Conservation (phyloP, 1,284 basidiomycete species). For the Cystobasidium slooffiae region DNA sequence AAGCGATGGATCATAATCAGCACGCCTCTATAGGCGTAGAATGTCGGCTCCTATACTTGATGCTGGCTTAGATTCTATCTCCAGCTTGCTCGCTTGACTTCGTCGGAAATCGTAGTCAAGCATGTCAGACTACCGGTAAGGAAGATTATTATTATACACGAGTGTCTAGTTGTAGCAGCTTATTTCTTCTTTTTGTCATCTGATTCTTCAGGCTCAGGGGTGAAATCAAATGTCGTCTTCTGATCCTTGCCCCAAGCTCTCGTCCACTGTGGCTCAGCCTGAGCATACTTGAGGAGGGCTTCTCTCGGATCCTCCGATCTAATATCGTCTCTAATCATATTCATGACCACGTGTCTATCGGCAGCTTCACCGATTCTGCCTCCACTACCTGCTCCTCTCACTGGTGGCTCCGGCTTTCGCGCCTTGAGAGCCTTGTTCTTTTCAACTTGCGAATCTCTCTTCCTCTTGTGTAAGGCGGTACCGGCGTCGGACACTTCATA, state of each 20-base stretch:
- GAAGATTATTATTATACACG: neutral
- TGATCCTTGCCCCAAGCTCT: constrained; percentile 42
- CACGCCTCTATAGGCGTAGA: no score
- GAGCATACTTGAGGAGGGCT: constrained; percentile 91
- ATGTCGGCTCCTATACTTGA: no score
- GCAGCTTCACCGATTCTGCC: constrained; percentile 93
- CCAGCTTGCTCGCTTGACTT: no score
- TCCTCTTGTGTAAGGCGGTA: constrained; percentile 53
- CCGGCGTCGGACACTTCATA: constrained; percentile 43
- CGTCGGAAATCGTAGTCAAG: no score
- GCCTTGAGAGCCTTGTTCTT: constrained; percentile 86
- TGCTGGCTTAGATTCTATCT: no score
- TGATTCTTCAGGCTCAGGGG: constrained; percentile 26
- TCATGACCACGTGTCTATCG: constrained; percentile 91
- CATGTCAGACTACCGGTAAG: no score
- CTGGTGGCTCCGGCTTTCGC: constrained; percentile 84
- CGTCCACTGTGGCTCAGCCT: constrained; percentile 52
- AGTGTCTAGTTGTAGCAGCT: neutral
- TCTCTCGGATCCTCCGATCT: constrained; percentile 93
- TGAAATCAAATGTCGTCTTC: constrained; percentile 32
- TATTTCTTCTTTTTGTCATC: constrained; percentile 2
- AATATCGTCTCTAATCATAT: constrained; percentile 83
- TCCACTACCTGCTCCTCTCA: constrained; percentile 86
- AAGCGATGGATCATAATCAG: no score
- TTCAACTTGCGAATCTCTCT: constrained; percentile 68